These are phyloP conservation scores for Aspergillus sparsus DNA, from an alignment of 495 filamentous ascomycete genomes.

Conservation along the genomic window DNA sequence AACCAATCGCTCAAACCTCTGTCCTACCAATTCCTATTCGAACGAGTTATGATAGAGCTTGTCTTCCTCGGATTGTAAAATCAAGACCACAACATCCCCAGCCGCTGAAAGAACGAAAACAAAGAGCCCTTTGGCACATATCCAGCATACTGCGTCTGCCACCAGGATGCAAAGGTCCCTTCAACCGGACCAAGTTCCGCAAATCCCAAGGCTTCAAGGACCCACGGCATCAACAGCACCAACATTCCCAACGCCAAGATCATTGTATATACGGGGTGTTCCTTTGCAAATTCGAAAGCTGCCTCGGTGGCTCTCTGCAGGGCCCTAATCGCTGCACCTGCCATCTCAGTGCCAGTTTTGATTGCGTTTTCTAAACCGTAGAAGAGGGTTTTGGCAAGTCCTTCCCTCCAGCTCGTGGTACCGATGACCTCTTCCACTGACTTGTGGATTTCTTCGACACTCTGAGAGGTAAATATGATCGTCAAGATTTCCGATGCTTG, in stretches of 20 bases:
- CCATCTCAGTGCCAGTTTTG: conserved; percentile 31
- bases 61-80: neutral
- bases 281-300: conserved; percentile 37
- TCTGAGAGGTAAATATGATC: conserved; percentile 21
- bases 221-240: conserved; percentile 43
- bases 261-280: conserved; percentile 49
- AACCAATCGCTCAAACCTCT: too few relatives aligned
- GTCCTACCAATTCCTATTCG: too few relatives aligned
- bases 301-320: conserved; percentile 32
- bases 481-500: conserved; percentile 20
- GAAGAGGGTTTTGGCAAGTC: conserved; percentile 39
- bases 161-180: conserved; percentile 47
- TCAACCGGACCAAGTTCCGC: conserved; percentile 48
- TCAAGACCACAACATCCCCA: conserved; percentile 51
- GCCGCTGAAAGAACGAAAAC: conserved; percentile 53
- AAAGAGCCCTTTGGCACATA: conserved; percentile 48
- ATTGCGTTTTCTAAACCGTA: conserved; percentile 34
- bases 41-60: too few relatives aligned
- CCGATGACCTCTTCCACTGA: conserved; percentile 13
- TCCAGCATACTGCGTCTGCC: conserved; percentile 46
- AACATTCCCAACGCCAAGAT: conserved; percentile 55
- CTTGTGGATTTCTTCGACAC: conserved; percentile 14
- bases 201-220: conserved; percentile 52
- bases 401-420: conserved; percentile 41
- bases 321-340: conserved; percentile 34